Percentiles rank a stretch among this genome's conserved stretches.
phyloP scores from a whole-genome alignment of 345 rosid genomes.

The Arabidopsis arenosa region DNA sequence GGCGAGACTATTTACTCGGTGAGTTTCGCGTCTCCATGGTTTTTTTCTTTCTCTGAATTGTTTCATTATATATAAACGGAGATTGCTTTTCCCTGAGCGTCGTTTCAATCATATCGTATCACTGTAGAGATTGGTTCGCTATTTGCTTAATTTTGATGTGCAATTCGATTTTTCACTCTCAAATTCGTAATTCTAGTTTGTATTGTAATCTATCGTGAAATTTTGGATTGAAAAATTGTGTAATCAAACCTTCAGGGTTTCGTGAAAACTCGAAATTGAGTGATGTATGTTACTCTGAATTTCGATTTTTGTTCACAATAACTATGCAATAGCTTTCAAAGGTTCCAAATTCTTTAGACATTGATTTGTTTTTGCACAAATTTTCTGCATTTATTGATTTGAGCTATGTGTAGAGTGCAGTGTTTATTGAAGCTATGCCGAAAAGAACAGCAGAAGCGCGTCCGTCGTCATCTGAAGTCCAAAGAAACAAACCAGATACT shows the following conservation, averaged over 20 bases:
- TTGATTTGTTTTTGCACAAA: no score
- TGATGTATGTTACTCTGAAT: no score
- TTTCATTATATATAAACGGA: not conserved
- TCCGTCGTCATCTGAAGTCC: slow-evolving; percentile 37
- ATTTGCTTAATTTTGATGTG: not conserved
- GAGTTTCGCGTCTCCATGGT: not conserved
- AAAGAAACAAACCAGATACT: slow-evolving; percentile 50
- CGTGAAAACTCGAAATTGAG: no score
- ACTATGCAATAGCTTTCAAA: no score
- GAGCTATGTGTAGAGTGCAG: not conserved
- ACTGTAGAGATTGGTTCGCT: not conserved
- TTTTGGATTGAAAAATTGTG: not conserved
- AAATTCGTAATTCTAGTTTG: not conserved
- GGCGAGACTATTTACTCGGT: not conserved
- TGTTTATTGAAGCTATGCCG: slow-evolving; percentile 30
- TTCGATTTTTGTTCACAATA: no score
- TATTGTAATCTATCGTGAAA: not conserved
- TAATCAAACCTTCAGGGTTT: not conserved
- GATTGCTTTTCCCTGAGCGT: not conserved
- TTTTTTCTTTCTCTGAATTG: not conserved
- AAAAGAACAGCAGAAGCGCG: slow-evolving; percentile 31
- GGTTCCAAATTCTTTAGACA: no score
- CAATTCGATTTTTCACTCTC: not conserved
- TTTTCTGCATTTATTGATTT: not conserved
- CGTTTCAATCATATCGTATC: not conserved